Base-by-base conservation (phyloP, 495 filamentous ascomycete species). In the Neurospora cerealis region DNA sequence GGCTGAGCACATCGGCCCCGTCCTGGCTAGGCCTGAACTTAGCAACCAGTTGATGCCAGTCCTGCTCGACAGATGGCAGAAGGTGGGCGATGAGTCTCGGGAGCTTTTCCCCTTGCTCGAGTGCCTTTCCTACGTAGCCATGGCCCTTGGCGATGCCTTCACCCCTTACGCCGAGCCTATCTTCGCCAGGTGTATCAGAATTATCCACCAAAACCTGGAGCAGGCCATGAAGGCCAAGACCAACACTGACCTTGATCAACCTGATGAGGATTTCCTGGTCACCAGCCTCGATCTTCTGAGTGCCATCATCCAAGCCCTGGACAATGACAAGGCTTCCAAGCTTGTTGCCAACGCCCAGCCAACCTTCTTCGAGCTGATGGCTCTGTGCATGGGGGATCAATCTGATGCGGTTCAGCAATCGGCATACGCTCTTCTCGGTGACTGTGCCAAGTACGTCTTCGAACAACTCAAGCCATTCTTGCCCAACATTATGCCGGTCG, bases 251-350 rank as follows among this genome's bases (percentile, higher is more conserved):
- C 80, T 94, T 36, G 96, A 99, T 60, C 83, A 89, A 73, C 95
- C 96, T 6, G 95, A 98, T 81, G 97, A 97, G 84, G 96, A 98
- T 83, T 99, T 99, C 83, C 83, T 98, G 74, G 93, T 98, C 69
- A 98, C 96, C 69, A 97, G 94, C 79, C 88, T 99, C 71, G 96
- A 99, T 80, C 91, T 99, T 28, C 82, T 99, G 73, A 97, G 94
- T 81, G 92, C 93, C 32, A 92, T 98, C 76, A 95, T 98, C 70
- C 96, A 99, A 80, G 96, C 94, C 5, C 88, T 99, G 10, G 91
- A 95, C 70, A 86, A 89, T 21, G 81, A 85, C 37, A 91, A 92
- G 82, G 93, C 93, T 74, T 86, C 88, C 44, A 89, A 92, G 78
- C 87, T 99, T 44, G 90, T 97, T 70, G 83, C 86, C 71, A 88